These are phyloP conservation scores for Saxophila tyrrhenica DNA, from an alignment of 495 filamentous ascomycete genomes.

Conservation along the genomic window DNA sequence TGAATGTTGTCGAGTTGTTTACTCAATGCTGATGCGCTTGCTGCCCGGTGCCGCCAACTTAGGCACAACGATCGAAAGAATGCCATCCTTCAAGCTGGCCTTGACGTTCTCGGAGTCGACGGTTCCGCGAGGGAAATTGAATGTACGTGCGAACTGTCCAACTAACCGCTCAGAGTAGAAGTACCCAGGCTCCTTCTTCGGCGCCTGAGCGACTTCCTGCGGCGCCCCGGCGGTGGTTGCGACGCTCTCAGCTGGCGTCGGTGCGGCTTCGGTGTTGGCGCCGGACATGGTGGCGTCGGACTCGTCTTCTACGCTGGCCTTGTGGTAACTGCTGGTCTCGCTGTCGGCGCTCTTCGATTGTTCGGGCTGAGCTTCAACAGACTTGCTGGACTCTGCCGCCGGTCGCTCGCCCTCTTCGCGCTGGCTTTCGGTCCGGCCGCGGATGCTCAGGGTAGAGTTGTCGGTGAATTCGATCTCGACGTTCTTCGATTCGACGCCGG, in stretches of 20 bases:
- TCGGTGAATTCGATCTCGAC: conserved; percentile 80
- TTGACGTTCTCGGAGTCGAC: conserved; percentile 69
- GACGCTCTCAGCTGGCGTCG: conserved; percentile 1
- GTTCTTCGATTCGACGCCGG: conserved; percentile 67
- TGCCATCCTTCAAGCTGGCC: conserved; percentile 64
- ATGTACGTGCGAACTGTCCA: conserved; percentile 68
- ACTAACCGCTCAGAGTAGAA: conserved; percentile 72
- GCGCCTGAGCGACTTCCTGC: conserved; percentile 2
- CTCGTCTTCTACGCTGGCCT: conserved; percentile 59
- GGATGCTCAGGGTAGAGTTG: conserved; percentile 59
- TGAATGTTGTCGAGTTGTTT: conserved; percentile 15
- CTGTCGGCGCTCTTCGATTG: conserved; percentile 17
- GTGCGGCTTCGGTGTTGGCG: background rate
- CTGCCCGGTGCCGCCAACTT: conserved; percentile 49
- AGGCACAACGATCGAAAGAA: conserved; percentile 61
- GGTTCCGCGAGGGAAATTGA: conserved; percentile 55
- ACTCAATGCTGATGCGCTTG: conserved; percentile 49
- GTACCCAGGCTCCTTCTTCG: conserved; percentile 35
- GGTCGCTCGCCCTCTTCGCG: conserved; percentile 33
- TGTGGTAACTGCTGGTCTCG: conserved; percentile 32
- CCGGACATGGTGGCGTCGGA: background rate
- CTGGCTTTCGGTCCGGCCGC: conserved; percentile 49
- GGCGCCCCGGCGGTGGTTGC: conserved; percentile 5
- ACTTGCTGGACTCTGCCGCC: conserved; percentile 23
- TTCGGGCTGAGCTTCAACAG: conserved; percentile 26